Percentiles rank a stretch among this genome's conserved stretches.
Evolutionary conservation across 371 early-diverging fungal genomes (phyloP).

Genomic region (Mortierella sp.): DNA sequence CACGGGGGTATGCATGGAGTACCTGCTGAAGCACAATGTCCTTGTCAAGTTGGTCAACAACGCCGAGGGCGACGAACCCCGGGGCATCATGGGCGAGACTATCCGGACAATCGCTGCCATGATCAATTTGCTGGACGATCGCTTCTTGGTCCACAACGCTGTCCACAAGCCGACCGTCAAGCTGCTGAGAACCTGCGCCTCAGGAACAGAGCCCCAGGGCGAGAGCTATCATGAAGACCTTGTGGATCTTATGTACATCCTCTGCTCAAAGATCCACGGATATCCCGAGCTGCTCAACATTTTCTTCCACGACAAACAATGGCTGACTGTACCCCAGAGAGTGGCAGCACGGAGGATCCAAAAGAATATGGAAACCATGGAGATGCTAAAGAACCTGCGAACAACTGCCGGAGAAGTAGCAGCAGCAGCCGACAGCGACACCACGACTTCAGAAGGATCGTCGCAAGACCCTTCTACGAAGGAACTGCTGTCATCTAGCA

Average conservation of each 20-base stretch:
- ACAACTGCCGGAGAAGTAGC: slow-evolving; percentile 14
- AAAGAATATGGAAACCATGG: slow-evolving; percentile 50
- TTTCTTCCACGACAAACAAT: slow-evolving; percentile 88
- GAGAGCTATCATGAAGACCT: slow-evolving; percentile 84
- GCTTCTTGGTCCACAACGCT: slow-evolving; percentile 90
- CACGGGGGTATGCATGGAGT: slow-evolving; percentile 93
- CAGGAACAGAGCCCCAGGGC: slow-evolving; percentile 66
- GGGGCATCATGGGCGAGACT: slow-evolving; percentile 87
- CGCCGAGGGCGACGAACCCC: slow-evolving; percentile 85
- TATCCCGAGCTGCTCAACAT: slow-evolving; percentile 89
- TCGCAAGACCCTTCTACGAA: slow-evolving; percentile 2
- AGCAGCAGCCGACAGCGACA: not conserved
- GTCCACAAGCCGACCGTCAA: slow-evolving; percentile 90
- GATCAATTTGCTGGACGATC: slow-evolving; percentile 87
- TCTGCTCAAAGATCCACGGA: slow-evolving; percentile 92
- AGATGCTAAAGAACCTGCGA: slow-evolving; percentile 21
- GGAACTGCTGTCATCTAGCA: not conserved
- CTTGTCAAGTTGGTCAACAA: slow-evolving; percentile 82
- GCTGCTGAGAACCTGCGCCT: slow-evolving; percentile 75
- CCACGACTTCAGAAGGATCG: not conserved
- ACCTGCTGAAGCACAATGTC: slow-evolving; percentile 86
- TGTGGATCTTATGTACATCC: slow-evolving; percentile 88
- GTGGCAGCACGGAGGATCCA: slow-evolving; percentile 29
- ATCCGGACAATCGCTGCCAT: slow-evolving; percentile 85
- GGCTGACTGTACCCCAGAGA: slow-evolving; percentile 77